These are phyloP conservation scores for Sphaerostilbella broomeana DNA, from an alignment of 2,329 filamentous ascomycete species.

Conservation along the genomic window DNA sequence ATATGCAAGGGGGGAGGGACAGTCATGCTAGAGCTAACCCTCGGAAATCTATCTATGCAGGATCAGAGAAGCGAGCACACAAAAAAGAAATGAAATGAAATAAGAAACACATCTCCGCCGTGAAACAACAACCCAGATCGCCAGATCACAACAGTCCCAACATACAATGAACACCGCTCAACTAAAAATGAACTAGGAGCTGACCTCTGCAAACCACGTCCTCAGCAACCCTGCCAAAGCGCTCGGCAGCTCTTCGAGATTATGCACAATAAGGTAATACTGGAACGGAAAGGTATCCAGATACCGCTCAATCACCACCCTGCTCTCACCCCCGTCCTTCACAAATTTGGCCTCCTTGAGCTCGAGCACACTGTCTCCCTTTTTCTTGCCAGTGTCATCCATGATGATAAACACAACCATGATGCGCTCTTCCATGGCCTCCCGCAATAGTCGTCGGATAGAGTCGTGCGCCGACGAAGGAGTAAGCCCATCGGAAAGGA, in stretches of 20 bases:
- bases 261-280: constrained; percentile 91
- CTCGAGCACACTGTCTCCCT: constrained; percentile 70
- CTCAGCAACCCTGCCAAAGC: constrained; percentile 82
- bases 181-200: constrained; percentile 27
- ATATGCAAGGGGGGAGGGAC: too few species aligned
- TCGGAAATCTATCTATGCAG: background rate
- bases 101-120: too few species aligned
- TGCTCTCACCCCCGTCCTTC: constrained; percentile 55
- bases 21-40: too few species aligned
- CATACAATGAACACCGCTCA: background rate
- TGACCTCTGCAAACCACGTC: constrained; percentile 85
- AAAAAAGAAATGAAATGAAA: background rate
- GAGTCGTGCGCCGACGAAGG: constrained; percentile 72
- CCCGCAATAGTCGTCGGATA: constrained; percentile 74
- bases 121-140: background rate
- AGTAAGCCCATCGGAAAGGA: constrained; percentile 90
- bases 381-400: constrained; percentile 51
- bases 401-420: constrained; percentile 99
- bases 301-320: constrained; percentile 80
- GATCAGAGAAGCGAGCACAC: background rate
- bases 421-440: constrained; percentile 87
- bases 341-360: constrained; percentile 82
- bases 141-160: background rate
- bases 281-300: constrained; percentile 94
- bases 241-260: constrained; percentile 83